A percentile compares a stretch with the other conserved stretches of the same genome.
phyloP scores from a whole-genome alignment of 2,329 filamentous ascomycete genomes.

The Phyllosticta capitalensis region DNA sequence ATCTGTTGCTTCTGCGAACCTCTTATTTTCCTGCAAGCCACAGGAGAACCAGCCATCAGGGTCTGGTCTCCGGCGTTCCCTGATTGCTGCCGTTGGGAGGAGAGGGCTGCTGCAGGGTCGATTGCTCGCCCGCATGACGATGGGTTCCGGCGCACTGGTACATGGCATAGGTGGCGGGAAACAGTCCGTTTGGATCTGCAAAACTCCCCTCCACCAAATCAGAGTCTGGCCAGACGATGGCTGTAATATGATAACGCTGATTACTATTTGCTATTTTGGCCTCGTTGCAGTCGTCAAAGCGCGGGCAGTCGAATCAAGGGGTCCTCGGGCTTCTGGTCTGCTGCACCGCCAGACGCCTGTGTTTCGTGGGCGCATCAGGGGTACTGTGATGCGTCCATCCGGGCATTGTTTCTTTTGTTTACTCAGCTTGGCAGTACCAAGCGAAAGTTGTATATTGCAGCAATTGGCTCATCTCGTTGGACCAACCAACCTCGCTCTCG shows the following conservation, averaged over 20 bases:
- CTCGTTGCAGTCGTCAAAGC: background rate
- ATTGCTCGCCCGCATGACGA: background rate
- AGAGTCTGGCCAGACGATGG: background rate
- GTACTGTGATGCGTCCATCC: background rate
- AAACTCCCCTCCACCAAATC: background rate
- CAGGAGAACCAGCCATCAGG: background rate
- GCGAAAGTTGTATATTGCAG: background rate
- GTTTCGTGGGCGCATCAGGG: background rate
- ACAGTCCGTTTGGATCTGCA: background rate
- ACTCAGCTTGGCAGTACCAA: background rate
- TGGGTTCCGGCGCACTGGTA: background rate
- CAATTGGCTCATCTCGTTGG: background rate
- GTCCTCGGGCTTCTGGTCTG: too few species aligned
- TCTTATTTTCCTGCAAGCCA: background rate
- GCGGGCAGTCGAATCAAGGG: background rate
- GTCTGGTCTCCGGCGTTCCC: background rate
- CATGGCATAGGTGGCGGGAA: background rate
- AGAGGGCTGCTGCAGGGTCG: background rate
- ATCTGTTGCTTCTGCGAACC: background rate
- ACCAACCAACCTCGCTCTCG: too few species aligned
- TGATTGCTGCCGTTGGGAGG: background rate
- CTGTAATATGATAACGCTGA: background rate
- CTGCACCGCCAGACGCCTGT: too few species aligned
- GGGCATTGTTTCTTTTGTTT: background rate
- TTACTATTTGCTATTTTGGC: background rate